Evolutionary conservation across 2,329 filamentous ascomycete species (phyloP).

Genomic region (Diaporthe longicolla): DNA sequence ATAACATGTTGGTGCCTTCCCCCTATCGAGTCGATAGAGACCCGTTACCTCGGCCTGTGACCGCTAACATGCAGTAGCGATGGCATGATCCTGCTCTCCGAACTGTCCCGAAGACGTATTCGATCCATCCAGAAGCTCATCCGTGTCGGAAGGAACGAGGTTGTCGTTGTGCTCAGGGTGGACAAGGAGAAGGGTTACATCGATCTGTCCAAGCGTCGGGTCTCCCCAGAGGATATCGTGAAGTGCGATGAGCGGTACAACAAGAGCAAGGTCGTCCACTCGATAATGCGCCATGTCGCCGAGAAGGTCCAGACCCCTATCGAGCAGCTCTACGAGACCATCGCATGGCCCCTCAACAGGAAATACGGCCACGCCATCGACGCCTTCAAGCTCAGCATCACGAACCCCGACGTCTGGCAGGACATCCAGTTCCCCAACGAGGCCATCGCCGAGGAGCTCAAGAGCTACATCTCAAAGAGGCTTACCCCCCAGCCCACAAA

Average conservation of each 20-base stretch:
- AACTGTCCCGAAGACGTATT: slow-evolving; percentile 98
- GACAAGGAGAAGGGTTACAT: slow-evolving; percentile 99
- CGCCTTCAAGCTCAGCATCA: slow-evolving; percentile 99
- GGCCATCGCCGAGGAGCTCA: slow-evolving; percentile 88
- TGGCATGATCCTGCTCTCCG: slow-evolving; percentile 99
- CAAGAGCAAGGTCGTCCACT: slow-evolving; percentile 99
- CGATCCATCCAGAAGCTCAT: slow-evolving; percentile 99
- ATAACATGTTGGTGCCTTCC: slow-evolving; percentile 78
- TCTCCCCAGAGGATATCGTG: slow-evolving; percentile 96
- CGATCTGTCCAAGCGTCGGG: slow-evolving; percentile 97
- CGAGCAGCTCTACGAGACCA: slow-evolving; percentile 92
- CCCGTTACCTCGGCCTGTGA: background rate
- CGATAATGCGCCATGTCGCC: slow-evolving; percentile 95
- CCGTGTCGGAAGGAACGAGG: slow-evolving; percentile 96
- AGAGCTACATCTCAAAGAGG: slow-evolving; percentile 96
- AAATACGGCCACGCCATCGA: slow-evolving; percentile 97
- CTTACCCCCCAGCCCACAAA: slow-evolving; percentile 99
- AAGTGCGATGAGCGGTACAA: slow-evolving; percentile 99
- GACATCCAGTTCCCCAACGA: slow-evolving; percentile 91
- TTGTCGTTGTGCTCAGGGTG: slow-evolving; percentile 97
- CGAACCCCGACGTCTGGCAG: slow-evolving; percentile 96
- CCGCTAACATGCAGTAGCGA: slow-evolving; percentile 61
- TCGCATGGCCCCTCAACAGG: slow-evolving; percentile 97
- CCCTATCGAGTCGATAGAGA: background rate
- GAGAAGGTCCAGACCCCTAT: slow-evolving; percentile 97